These are phyloP conservation scores for Ophiostoma perfectum DNA, from an alignment of 2,329 filamentous ascomycete genomes.

Conservation along the genomic window DNA sequence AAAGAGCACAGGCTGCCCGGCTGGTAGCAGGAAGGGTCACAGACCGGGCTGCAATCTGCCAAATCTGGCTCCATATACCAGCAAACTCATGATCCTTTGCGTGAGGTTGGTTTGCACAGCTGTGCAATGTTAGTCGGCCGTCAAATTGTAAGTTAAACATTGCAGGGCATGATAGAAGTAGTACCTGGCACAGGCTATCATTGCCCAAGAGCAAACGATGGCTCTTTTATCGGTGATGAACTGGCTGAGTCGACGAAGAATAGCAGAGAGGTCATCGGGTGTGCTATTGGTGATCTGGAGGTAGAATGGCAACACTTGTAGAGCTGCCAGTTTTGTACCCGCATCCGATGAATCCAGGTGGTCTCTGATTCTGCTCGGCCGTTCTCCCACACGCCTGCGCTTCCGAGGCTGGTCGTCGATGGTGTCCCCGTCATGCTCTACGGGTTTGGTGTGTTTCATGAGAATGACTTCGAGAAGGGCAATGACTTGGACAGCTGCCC, in stretches of 20 bases:
- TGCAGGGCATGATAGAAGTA: not conserved
- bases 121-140: not conserved
- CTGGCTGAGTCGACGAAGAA: conserved; percentile 54
- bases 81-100: conserved; percentile 40
- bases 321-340: conserved; percentile 44
- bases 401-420: conserved; percentile 49
- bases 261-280: conserved; percentile 47
- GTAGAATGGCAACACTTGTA: conserved; percentile 56
- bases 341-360: conserved; percentile 44
- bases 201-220: conserved; percentile 68
- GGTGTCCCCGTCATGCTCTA: conserved; percentile 17
- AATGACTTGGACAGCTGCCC: conserved; percentile 55
- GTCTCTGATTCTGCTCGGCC: conserved; percentile 44
- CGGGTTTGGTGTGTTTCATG: conserved; percentile 29
- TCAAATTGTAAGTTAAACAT: not conserved
- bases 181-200: conserved; percentile 70
- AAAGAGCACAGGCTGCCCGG: conserved; percentile 68
- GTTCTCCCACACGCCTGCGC: conserved; percentile 41
- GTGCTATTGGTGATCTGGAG: conserved; percentile 43
- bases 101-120: conserved; percentile 40
- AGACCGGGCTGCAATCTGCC: conserved; percentile 67
- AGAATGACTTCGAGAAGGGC: conserved; percentile 52
- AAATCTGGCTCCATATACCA: conserved; percentile 62
- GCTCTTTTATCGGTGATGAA: conserved; percentile 65
- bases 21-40: conserved; percentile 66